A percentile compares a stretch with the other conserved stretches of the same genome.
These are phyloP conservation scores for Dillenia turbinata DNA, from an alignment of 164 flowering plant species.

Conservation along the genomic window DNA sequence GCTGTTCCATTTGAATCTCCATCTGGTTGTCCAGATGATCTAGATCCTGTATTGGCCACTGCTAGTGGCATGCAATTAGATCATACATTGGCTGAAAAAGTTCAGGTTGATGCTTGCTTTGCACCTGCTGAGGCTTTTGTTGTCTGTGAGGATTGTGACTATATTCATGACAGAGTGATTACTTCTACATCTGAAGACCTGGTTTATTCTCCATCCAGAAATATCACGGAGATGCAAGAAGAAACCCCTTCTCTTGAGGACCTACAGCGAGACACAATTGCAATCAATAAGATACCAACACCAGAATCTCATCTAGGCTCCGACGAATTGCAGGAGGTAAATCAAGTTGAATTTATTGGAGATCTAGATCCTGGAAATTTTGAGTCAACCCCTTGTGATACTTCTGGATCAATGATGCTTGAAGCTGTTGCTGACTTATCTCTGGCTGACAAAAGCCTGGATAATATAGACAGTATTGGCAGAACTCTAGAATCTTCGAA, in stretches of 20 bases:
- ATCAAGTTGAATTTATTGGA: constrained; percentile 9
- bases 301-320: constrained; percentile 5
- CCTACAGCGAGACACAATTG: constrained; percentile 8
- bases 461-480: background rate
- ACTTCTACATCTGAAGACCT: background rate
- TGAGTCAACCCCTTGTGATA: background rate
- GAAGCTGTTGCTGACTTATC: constrained; percentile 1
- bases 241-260: constrained; percentile 12
- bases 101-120: constrained; percentile 1
- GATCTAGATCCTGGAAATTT: background rate
- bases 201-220: constrained; percentile 15
- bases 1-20: constrained; percentile 15
- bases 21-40: constrained; percentile 7
- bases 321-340: constrained; percentile 15
- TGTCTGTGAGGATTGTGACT: background rate
- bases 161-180: too few relatives aligned
- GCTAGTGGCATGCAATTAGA: constrained; percentile 11
- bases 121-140: constrained; percentile 2
- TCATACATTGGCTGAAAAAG: constrained; percentile 11
- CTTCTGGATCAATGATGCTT: constrained; percentile 1
- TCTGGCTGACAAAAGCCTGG: background rate
- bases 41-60: background rate
- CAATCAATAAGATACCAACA: constrained; percentile 11
- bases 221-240: constrained; percentile 5
- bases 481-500: constrained; percentile 7